phyloP scores from a whole-genome alignment of 352 stramenopile species.

The Globisporangium iwayamae region DNA sequence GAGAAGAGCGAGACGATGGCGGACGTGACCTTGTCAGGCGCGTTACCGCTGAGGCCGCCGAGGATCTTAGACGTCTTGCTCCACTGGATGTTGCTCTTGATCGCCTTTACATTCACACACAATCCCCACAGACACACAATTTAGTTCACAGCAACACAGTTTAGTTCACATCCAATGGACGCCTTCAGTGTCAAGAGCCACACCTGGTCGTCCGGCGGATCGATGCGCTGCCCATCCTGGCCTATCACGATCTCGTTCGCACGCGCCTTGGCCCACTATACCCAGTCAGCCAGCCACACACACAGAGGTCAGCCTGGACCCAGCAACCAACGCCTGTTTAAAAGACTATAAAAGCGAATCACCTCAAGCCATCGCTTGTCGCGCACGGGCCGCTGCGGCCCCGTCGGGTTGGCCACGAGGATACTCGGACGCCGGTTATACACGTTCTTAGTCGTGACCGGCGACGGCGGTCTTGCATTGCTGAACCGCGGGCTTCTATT shows the following conservation, averaged over 20 bases:
- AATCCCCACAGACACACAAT: background rate
- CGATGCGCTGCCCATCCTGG: slow-evolving; percentile 16
- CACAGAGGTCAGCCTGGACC: background rate
- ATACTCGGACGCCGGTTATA: slow-evolving; percentile 14
- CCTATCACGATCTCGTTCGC: slow-evolving; percentile 31
- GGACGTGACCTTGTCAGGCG: slow-evolving; percentile 44
- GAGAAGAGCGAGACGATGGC: slow-evolving; percentile 57
- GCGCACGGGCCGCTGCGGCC: slow-evolving; percentile 21
- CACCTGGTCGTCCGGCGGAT: slow-evolving; percentile 28
- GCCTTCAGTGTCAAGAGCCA: background rate
- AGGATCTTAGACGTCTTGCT: slow-evolving; percentile 55
- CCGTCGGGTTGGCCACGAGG: slow-evolving; percentile 8
- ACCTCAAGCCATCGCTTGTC: slow-evolving; percentile 39
- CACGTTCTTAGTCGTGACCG: background rate
- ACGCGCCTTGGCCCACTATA: slow-evolving; percentile 49
- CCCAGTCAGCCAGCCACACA: background rate
- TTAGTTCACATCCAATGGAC: background rate
- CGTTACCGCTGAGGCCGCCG: slow-evolving; percentile 38
- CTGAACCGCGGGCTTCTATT: slow-evolving; percentile 6
- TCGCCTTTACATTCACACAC: slow-evolving; percentile 12
- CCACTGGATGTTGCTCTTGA: slow-evolving; percentile 58
- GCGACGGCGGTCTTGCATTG: slow-evolving; percentile 1
- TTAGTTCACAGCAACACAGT: background rate
- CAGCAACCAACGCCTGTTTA: background rate
- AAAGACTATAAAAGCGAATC: background rate